phyloP scores from a whole-genome alignment of 768 basidiomycete species.

The Leccinum fibrillosum region DNA sequence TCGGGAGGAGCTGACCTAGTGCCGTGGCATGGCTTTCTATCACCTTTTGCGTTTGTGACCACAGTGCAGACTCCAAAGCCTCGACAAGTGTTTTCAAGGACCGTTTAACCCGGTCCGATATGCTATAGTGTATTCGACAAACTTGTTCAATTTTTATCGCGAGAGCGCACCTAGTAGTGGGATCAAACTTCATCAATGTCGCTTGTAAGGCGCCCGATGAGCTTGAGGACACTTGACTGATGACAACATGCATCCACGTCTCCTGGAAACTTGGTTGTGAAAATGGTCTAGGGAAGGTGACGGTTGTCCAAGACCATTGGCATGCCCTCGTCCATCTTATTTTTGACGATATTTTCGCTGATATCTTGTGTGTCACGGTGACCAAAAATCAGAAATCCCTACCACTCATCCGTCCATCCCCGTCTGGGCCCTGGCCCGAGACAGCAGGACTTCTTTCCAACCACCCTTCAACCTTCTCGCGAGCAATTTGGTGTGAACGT shows the following conservation, averaged over 20 bases:
- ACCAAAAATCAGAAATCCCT: no score
- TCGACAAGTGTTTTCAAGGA: conserved; percentile 18
- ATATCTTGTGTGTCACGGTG: background rate
- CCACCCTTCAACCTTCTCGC: background rate
- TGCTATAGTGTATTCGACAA: conserved; percentile 9
- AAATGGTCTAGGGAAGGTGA: conserved; percentile 14
- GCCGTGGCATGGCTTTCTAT: background rate
- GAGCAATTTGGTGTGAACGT: background rate
- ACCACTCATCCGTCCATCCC: no score
- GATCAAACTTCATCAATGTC: conserved; percentile 8
- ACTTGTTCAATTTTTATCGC: background rate
- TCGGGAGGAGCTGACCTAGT: conserved; percentile 1
- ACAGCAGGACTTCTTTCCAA: background rate
- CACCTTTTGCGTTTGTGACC: conserved; percentile 3
- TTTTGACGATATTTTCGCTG: conserved; percentile 6
- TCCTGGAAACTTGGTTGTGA: conserved; percentile 14
- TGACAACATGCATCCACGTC: conserved; percentile 14
- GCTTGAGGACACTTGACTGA: conserved; percentile 15
- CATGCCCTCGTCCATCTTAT: conserved; percentile 3
- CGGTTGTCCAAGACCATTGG: background rate
- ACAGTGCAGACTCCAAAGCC: conserved; percentile 14
- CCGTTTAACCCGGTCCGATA: conserved; percentile 6
- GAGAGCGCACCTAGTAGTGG: conserved; percentile 17
- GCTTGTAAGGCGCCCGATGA: conserved; percentile 21
- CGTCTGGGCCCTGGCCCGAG: no score